Percentiles rank a stretch among this genome's conserved stretches.
These are phyloP conservation scores for Ophiostoma sp. DNA, from an alignment of 2,329 filamentous ascomycete genomes.

Conservation along the genomic window DNA sequence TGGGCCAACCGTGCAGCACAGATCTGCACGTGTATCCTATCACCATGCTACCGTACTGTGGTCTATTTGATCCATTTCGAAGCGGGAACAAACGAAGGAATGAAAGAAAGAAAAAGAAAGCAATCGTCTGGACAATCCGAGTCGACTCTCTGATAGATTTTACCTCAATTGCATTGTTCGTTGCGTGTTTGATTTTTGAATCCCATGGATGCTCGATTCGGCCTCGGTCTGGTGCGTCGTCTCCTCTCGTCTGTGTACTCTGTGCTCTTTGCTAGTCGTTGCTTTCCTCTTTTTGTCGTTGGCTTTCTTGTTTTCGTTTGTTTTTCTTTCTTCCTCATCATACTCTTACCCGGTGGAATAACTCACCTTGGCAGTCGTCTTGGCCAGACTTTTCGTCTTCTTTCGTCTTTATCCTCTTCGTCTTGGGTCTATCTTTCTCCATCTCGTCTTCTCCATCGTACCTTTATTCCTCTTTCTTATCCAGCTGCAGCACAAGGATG, in stretches of 20 bases:
- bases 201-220: neutral
- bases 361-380: neutral
- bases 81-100: neutral
- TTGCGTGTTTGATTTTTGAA: neutral
- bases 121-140: neutral
- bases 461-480: constrained; percentile 12
- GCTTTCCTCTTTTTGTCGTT: neutral
- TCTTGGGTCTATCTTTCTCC: neutral
- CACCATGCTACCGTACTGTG: neutral
- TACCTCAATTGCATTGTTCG: neutral
- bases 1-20: constrained; percentile 5
- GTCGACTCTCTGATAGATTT: neutral
- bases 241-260: neutral
- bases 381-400: neutral
- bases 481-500: constrained; percentile 3
- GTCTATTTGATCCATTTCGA: neutral
- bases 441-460: neutral
- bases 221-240: neutral
- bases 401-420: neutral
- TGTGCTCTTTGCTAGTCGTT: neutral
- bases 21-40: constrained; percentile 5
- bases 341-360: neutral
- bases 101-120: neutral
- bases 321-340: neutral
- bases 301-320: neutral